Evolutionary conservation across 164 flowering plant genomes (phyloP).

Genomic region (Brasenia schreberi): DNA sequence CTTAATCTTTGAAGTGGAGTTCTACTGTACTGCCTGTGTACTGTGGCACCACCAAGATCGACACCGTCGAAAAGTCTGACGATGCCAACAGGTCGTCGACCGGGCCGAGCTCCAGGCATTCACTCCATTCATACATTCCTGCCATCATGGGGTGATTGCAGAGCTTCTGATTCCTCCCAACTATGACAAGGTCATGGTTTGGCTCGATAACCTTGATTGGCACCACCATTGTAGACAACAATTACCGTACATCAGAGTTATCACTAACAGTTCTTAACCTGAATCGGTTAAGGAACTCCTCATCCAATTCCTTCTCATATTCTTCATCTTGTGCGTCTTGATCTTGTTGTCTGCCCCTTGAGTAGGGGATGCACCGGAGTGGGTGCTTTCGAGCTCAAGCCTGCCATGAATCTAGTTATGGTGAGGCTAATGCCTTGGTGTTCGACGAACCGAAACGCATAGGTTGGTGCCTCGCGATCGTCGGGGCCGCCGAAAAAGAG

Average conservation of each 20-base stretch:
- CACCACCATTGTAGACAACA: too few relatives aligned
- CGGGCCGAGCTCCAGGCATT: slow-evolving; percentile 57
- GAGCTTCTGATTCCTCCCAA: too few relatives aligned
- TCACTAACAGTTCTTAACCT: slow-evolving; percentile 6
- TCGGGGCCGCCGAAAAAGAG: slow-evolving; percentile 18
- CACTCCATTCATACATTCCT: too few relatives aligned
- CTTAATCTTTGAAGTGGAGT: too few relatives aligned
- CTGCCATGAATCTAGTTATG: slow-evolving; percentile 7
- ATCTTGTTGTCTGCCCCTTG: not conserved
- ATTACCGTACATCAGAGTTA: too few relatives aligned
- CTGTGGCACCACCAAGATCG: too few relatives aligned
- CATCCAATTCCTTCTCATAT: slow-evolving; percentile 8
- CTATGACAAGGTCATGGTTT: too few relatives aligned
- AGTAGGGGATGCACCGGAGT: not conserved
- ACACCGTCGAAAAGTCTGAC: too few relatives aligned
- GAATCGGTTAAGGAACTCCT: slow-evolving; percentile 8
- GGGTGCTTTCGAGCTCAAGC: not conserved
- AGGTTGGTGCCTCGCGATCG: slow-evolving; percentile 17
- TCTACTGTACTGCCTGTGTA: too few relatives aligned
- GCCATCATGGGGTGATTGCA: too few relatives aligned
- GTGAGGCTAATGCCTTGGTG: slow-evolving; percentile 12
- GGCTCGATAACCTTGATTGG: too few relatives aligned
- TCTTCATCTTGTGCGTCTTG: slow-evolving; percentile 1
- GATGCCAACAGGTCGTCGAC: slow-evolving; percentile 37
- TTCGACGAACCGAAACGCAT: slow-evolving; percentile 12